Percentiles rank a stretch among this genome's conserved stretches.
These are phyloP conservation scores for Ascochyta clinopodiicola DNA, from an alignment of 2,329 filamentous ascomycete genomes.

Conservation along the genomic window DNA sequence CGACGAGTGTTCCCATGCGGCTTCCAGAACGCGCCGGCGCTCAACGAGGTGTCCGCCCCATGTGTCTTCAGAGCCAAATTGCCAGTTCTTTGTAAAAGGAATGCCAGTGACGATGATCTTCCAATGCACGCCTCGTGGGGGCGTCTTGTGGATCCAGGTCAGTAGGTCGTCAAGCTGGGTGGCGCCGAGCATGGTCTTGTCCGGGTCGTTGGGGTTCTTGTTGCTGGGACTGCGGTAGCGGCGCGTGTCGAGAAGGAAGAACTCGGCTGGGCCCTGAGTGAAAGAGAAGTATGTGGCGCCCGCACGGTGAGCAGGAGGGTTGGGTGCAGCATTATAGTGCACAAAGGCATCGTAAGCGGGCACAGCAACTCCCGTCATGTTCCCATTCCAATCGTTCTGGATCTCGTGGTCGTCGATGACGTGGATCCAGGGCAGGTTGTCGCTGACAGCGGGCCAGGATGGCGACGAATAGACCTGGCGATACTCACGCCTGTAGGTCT, in stretches of 20 bases:
- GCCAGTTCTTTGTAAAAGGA: constrained; percentile 98
- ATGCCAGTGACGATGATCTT: constrained; percentile 91
- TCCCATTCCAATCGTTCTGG: constrained; percentile 87
- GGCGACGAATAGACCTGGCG: constrained; percentile 95
- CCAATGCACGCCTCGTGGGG: constrained; percentile 83
- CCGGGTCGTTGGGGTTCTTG: constrained; percentile 64
- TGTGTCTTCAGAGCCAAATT: constrained; percentile 83
- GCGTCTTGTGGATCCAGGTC: constrained; percentile 74
- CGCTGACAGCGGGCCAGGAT: constrained; percentile 78
- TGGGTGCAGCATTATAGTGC: constrained; percentile 83
- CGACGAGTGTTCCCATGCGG: constrained; percentile 87
- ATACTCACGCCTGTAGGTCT: constrained; percentile 89
- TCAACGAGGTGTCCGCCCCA: constrained; percentile 93
- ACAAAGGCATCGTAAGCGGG: constrained; percentile 84
- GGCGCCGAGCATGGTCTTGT: constrained; percentile 86
- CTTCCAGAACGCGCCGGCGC: constrained; percentile 78
- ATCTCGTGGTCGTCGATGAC: constrained; percentile 98
- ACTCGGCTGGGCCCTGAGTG: constrained; percentile 85
- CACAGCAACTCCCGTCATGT: constrained; percentile 79
- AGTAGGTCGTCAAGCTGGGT: constrained; percentile 82
- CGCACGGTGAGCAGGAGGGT: constrained; percentile 73
- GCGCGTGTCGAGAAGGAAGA: constrained; percentile 94
- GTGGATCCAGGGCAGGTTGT: constrained; percentile 94
- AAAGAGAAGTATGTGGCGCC: constrained; percentile 88
- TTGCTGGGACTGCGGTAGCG: constrained; percentile 78